Evolutionary conservation across 108 stramenopile species (phyloP), one percentile per base, ranked within the genome.

Genomic region (Hondaea fermentalgiana): DNA sequence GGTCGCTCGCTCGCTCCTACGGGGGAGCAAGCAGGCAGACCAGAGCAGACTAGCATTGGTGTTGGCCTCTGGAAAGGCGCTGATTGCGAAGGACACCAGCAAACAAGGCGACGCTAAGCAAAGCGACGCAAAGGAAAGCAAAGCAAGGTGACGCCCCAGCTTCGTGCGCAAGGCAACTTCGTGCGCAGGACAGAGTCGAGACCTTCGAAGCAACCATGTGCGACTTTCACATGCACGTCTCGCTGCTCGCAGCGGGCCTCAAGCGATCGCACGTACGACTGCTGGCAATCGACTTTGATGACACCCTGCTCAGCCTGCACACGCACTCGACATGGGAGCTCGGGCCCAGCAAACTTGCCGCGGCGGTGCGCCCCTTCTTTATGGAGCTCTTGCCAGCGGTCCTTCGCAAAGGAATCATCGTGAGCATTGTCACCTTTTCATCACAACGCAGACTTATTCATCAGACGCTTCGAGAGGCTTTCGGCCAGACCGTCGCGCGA

Each of bases 391-490:
- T 83, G 8, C 76, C 76, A 6, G 76, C 76, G 49, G 45, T 53
- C 23, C 76, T 83, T 6, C 45, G 76, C 23, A 83, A 83, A 23
- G 76, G 76, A 21, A 53, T 83, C 28, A 53, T 83, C 25, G 76
- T 83, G n/a, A 53, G 76, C 76, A 23, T 83, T 3, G 45, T 47
- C 51, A 83, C 76, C 19, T 83, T 83, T 35, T 83, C 76, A 14
- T 83, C 76, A 6, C 76, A 83, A 53, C 76, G 76, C 45, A 83
- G 51, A 23, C 76, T 83, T 45, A 83, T 83, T 53, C 76, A 83
- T 4, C 45, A 83, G 45, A 83, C 76, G 17, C 76, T 83, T 12
- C 76, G 76, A 8, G 76, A 83, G 51, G 49, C 51, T 8, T 83
- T 83, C 51, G 76, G 76, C n/a, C 45, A 83, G 49, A 83, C 76